Evolutionary conservation across 1,284 basidiomycete genomes (phyloP), one percentile per base, ranked within the genome.

Genomic region (Ceratobasidium sp.): DNA sequence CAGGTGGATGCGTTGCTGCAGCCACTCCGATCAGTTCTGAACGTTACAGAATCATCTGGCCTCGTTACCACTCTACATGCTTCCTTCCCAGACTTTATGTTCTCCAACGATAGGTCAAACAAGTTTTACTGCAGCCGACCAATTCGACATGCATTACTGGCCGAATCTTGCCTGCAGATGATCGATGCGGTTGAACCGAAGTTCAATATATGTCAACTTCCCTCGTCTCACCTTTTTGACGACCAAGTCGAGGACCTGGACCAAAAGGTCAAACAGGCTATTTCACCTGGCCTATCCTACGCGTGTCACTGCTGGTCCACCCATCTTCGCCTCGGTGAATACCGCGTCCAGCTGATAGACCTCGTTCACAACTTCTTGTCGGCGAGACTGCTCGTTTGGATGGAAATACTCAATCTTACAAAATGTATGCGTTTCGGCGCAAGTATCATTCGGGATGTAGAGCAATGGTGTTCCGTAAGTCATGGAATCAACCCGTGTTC

Each of bases 191-290:
- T 14, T 2, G 21, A 56, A 19, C 64, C 53, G 53, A 41, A 23
- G 21, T 56, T 68, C 53, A 67, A 56, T 42, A 49, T 67, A 9
- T 67, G 64, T 25, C 19, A n/a, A 1, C 42, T 67, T 1, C 41
- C 46, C 29, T 67, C 64, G 1, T 56, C 64, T 14, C 33, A 49
- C 30, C 1, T 44, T 14, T 21, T 21, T 5, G 53, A 56, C 19
- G 53, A 56, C 5, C 9, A 54, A 3, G 53, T 56, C 1, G 2
- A 19, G 1, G 44, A 29, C 19, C 25, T 67, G 23, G 14, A 6
- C 4, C 1, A 7, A 39, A 6, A 21, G 19, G 19, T 27, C 23
- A 1, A 16, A 49, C 2, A 1, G 5, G 29, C 6, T 21, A 29
- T 46, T 56, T 11, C 42, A 49, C 7, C 39, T 3, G 1, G 29